phyloP scores from a whole-genome alignment of 2,329 filamentous ascomycete genomes.

The Thielaviopsis ethacetica region DNA sequence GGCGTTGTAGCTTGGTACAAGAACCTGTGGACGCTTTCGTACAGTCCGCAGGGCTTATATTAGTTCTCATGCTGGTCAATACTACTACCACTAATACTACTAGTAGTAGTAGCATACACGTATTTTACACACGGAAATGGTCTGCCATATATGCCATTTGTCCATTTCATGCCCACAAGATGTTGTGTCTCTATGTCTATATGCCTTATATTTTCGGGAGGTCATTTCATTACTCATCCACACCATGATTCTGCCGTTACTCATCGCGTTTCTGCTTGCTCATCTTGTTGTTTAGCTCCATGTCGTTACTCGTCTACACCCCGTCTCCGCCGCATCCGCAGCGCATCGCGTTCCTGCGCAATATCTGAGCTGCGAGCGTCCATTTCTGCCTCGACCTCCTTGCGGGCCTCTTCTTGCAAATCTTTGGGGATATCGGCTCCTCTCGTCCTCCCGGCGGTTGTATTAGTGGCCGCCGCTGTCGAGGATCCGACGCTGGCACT shows the following conservation, averaged over 20 bases:
- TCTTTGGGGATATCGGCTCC: background rate
- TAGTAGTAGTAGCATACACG: too few species aligned
- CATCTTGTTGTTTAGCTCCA: too few species aligned
- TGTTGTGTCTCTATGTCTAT: too few species aligned
- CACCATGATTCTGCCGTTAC: background rate
- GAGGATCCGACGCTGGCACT: conserved; percentile 30
- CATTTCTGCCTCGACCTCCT: conserved; percentile 31
- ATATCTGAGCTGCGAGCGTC: conserved; percentile 23
- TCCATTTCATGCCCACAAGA: too few species aligned
- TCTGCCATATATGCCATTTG: too few species aligned
- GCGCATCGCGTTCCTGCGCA: conserved; percentile 12
- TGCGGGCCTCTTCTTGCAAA: conserved; percentile 5
- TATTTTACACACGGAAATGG: too few species aligned
- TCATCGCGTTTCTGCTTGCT: too few species aligned
- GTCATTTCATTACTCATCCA: background rate
- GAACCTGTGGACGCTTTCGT: conserved; percentile 55
- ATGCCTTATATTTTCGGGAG: too few species aligned
- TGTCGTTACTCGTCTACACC: conserved; percentile 18
- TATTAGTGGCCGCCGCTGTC: conserved; percentile 21
- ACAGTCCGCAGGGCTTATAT: conserved; percentile 22
- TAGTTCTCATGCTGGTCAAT: background rate
- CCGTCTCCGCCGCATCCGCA: conserved; percentile 25
- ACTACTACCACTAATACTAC: too few species aligned
- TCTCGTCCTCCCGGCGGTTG: conserved; percentile 11
- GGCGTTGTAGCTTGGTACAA: conserved; percentile 59